Evolutionary conservation across 768 basidiomycete genomes (phyloP), one percentile per base, ranked within the genome.

Genomic region (Amanita thiersii): DNA sequence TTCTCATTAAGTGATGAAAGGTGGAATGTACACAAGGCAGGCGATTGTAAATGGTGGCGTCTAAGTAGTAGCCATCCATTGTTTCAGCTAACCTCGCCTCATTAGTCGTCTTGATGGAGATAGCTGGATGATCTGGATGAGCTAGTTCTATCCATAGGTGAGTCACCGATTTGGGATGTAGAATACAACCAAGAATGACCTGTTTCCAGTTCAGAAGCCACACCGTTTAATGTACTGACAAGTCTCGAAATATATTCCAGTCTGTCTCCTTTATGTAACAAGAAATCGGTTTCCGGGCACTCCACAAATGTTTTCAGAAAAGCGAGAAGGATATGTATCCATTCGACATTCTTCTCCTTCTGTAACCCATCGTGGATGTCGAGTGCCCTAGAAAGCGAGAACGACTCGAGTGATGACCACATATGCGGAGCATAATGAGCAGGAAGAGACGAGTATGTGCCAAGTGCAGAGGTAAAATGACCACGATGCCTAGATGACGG

Each of bases 361-460:
- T 69, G 59, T n/a, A 82, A 59, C 15, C 66, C 55, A 1, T 62
- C 57, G 52, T 91, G 81, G 0, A 80, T 76, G 47, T 81, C 75
- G 28, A 93, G 63, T 1, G 86, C 85, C 36, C 72, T 72, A 9
- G 78, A 79, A 14, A 90, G 72, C 75, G 89, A 86, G 50, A 77
- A 78, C 2, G 80, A 80, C 53, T 91, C 84, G 33, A 91, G 61
- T 6, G 81, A 81, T 18, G 77, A 73, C 89, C 89, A 92, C 54
- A 70, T 70, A 56, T 86, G 81, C 5, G 85, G 84, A 0, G 81
- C 77, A 58, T 90, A 91, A 53, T 90, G 87, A 7, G 82, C 84
- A 1, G 90, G 85, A n/a, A 94, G 69, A 2, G 84, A 84, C 0
- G 77, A 72, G 55, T 79, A 93, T 30, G 82, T 78, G 17, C 75